Evolutionary conservation across 169 alveolate species (phyloP).

Genomic region (Toxoplasma gondii): DNA sequence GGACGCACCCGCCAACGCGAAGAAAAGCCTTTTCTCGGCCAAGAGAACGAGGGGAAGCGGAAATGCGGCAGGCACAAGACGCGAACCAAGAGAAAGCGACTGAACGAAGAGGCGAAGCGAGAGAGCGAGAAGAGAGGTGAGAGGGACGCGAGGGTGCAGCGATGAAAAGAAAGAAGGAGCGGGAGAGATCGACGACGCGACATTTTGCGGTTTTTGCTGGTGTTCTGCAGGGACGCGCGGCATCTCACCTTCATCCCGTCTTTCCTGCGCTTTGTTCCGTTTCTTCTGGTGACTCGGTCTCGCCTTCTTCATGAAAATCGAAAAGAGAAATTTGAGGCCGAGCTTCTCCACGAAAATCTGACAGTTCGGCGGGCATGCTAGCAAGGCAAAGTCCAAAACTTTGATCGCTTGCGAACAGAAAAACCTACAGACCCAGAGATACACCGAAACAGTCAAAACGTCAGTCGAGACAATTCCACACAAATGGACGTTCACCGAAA

Average conservation of each 20-base stretch:
- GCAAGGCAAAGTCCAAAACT: constrained; percentile 75
- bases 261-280: constrained; percentile 59
- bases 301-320: constrained; percentile 78
- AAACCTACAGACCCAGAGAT: constrained; percentile 22
- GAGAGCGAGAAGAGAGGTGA: too few species aligned
- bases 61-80: too few species aligned
- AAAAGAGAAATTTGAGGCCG: constrained; percentile 73
- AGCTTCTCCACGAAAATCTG: constrained; percentile 71
- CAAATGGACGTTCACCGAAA: background rate
- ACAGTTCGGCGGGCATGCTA: constrained; percentile 76
- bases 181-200: too few species aligned
- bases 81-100: too few species aligned
- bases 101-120: too few species aligned
- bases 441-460: background rate
- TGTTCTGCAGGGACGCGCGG: constrained; percentile 46
- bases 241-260: constrained; percentile 69
- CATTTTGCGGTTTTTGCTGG: background rate
- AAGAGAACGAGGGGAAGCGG: too few species aligned
- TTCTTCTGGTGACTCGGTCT: constrained; percentile 56
- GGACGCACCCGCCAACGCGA: too few species aligned
- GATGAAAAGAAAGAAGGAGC: too few species aligned
- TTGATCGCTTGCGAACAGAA: constrained; percentile 74
- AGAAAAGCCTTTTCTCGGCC: too few species aligned
- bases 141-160: too few species aligned
- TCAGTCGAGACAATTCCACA: too few species aligned